Percentiles rank a stretch among this genome's conserved stretches.
Evolutionary conservation across 1,284 basidiomycete genomes (phyloP).

Genomic region (Rhodotorula mucilaginosa): DNA sequence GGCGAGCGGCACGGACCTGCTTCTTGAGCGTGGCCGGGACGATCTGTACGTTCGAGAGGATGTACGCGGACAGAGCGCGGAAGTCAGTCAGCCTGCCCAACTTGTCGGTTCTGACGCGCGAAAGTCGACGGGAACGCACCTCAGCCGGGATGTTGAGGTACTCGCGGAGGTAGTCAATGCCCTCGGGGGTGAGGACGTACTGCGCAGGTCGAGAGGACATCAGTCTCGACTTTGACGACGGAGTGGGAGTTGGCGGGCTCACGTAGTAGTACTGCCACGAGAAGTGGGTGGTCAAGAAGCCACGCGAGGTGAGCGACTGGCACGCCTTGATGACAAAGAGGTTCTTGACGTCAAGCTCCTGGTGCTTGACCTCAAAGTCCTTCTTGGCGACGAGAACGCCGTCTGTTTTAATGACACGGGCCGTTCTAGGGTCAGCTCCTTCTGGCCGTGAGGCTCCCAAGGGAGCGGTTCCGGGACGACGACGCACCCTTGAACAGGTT

Average conservation of each 20-base stretch:
- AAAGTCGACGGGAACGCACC: slow-evolving; percentile 7
- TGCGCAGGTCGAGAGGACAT: slow-evolving; percentile 47
- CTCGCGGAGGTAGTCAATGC: slow-evolving; percentile 91
- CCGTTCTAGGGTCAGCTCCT: neutral
- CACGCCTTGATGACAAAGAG: slow-evolving; percentile 99
- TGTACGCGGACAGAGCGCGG: neutral
- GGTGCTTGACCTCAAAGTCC: slow-evolving; percentile 95
- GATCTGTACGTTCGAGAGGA: slow-evolving; percentile 56
- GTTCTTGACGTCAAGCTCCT: slow-evolving; percentile 95
- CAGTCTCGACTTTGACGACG: neutral
- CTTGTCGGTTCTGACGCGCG: too few relatives aligned
- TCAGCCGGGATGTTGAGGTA: slow-evolving; percentile 89
- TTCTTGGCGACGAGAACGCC: slow-evolving; percentile 99
- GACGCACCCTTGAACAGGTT: slow-evolving; percentile 92
- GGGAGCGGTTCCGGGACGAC: too few relatives aligned
- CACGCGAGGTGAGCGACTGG: slow-evolving; percentile 94
- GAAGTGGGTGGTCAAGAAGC: slow-evolving; percentile 91
- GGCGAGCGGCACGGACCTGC: slow-evolving; percentile 73
- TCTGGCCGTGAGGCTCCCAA: too few relatives aligned
- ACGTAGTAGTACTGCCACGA: slow-evolving; percentile 54
- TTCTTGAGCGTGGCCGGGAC: slow-evolving; percentile 95
- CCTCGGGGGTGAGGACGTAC: slow-evolving; percentile 90
- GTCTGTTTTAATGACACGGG: slow-evolving; percentile 57
- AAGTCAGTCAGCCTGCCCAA: neutral
- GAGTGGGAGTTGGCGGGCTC: neutral